phyloP scores from a whole-genome alignment of 331 rosid genomes.

The Rhamnella rubrinervis region DNA sequence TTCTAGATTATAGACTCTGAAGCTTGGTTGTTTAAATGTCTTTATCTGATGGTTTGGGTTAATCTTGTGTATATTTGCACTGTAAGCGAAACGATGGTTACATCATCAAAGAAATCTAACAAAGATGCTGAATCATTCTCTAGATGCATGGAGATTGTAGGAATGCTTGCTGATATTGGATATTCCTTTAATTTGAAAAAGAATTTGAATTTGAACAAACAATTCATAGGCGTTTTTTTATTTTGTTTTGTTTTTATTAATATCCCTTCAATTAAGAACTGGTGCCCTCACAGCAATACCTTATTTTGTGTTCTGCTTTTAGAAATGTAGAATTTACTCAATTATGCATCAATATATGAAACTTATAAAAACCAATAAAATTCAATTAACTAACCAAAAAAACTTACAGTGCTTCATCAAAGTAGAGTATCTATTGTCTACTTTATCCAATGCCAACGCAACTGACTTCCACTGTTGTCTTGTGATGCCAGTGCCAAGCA shows the following conservation, averaged over 20 bases:
- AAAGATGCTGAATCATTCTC: neutral
- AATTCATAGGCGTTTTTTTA: neutral
- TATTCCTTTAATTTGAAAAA: constrained; percentile 2
- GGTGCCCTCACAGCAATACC: neutral
- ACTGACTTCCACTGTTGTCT: constrained; percentile 18
- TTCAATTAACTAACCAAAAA: too few relatives aligned
- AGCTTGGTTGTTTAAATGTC: constrained; percentile 11
- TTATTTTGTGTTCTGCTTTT: neutral
- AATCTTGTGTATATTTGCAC: too few relatives aligned
- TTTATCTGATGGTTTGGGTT: neutral
- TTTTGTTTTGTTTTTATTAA: too few relatives aligned
- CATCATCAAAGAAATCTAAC: too few relatives aligned
- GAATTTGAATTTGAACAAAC: constrained; percentile 4
- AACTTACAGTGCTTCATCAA: too few relatives aligned
- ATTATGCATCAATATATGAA: too few relatives aligned
- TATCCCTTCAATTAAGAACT: too few relatives aligned
- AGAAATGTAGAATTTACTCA: too few relatives aligned
- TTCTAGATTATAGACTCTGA: constrained; percentile 4
- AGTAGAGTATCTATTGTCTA: neutral
- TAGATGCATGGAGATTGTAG: constrained; percentile 14
- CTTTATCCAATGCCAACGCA: neutral
- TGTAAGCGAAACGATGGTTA: too few relatives aligned
- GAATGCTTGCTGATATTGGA: constrained; percentile 9
- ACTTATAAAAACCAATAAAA: too few relatives aligned
- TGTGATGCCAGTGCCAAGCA: constrained; percentile 48